Conservation (phyloP, 1,284 basidiomycete genomes). For the Volvariella surrecta region DNA sequence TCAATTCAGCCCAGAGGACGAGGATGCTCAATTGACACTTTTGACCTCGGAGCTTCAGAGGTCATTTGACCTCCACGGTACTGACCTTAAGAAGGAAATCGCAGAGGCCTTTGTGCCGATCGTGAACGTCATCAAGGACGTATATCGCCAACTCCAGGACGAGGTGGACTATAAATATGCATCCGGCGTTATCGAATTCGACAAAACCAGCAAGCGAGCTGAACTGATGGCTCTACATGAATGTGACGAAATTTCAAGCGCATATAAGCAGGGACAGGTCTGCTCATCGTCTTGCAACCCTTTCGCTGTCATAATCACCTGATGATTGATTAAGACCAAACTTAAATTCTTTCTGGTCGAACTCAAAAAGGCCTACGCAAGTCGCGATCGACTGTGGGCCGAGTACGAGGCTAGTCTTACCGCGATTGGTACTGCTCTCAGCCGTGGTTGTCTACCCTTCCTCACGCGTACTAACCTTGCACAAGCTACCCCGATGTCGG, state of each 20-base stretch:
- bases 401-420: slow-evolving; percentile 33
- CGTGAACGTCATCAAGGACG: slow-evolving; percentile 36
- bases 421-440: slow-evolving; percentile 29
- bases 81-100: slow-evolving; percentile 37
- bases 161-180: slow-evolving; percentile 39
- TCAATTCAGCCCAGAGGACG: slow-evolving; percentile 14
- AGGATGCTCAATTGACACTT: slow-evolving; percentile 28
- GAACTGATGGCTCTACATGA: slow-evolving; percentile 34
- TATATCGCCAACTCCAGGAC: slow-evolving; percentile 33
- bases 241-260: slow-evolving; percentile 32
- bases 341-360: slow-evolving; percentile 27
- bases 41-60: slow-evolving; percentile 39
- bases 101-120: slow-evolving; percentile 43
- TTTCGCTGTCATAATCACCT: neutral
- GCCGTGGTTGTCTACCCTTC: slow-evolving; percentile 6
- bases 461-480: neutral
- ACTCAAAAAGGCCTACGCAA: slow-evolving; percentile 35
- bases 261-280: slow-evolving; percentile 32
- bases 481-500: slow-evolving; percentile 26
- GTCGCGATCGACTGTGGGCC: slow-evolving; percentile 37
- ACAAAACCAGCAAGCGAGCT: slow-evolving; percentile 43
- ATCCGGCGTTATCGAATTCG: slow-evolving; percentile 39
- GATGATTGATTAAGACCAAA: slow-evolving; percentile 14
- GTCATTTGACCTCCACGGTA: slow-evolving; percentile 35
- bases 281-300: slow-evolving; percentile 1